These are phyloP conservation scores for Colletotrichum tabaci DNA, from an alignment of 2,329 filamentous ascomycete species.

Conservation along the genomic window DNA sequence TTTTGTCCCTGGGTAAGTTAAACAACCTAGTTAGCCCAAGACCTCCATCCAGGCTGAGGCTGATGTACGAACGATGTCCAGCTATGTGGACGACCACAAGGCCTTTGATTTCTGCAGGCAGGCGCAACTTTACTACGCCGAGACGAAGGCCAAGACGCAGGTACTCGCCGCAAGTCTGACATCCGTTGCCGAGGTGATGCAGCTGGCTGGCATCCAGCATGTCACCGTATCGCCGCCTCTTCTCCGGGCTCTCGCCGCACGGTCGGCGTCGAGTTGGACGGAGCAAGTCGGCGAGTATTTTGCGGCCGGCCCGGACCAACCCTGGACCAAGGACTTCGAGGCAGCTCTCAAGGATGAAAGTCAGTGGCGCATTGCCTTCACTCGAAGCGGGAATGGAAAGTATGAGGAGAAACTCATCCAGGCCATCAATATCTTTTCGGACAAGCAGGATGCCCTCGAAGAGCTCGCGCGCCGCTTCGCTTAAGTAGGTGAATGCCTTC, in stretches of 20 bases:
- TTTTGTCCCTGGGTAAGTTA: conserved; percentile 63
- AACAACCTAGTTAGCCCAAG: neutral
- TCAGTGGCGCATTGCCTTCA: conserved; percentile 67
- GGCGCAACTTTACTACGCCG: conserved; percentile 67
- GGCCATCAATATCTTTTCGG: conserved; percentile 72
- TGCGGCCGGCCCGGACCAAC: conserved; percentile 48
- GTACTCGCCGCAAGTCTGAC: conserved; percentile 72
- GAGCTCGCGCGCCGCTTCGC: conserved; percentile 44
- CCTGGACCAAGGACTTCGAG: conserved; percentile 38
- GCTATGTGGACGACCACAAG: conserved; percentile 64
- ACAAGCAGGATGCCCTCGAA: conserved; percentile 69
- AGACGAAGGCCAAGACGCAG: conserved; percentile 58
- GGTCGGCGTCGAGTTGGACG: conserved; percentile 51
- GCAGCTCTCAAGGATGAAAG: conserved; percentile 57
- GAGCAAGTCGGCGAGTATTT: conserved; percentile 51
- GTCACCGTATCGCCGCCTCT: conserved; percentile 72
- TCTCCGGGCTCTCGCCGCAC: conserved; percentile 61
- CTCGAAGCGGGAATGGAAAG: conserved; percentile 60
- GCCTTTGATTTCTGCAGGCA: conserved; percentile 65
- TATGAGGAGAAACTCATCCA: conserved; percentile 66
- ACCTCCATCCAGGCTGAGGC: neutral
- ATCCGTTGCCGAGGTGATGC: conserved; percentile 70
- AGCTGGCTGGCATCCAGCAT: conserved; percentile 69
- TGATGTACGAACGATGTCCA: conserved; percentile 44
- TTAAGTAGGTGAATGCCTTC: neutral